A percentile compares a stretch with the other conserved stretches of the same genome.
Conservation (phyloP, 1,284 basidiomycete genomes). For the Cryptococcus depauperatus region DNA sequence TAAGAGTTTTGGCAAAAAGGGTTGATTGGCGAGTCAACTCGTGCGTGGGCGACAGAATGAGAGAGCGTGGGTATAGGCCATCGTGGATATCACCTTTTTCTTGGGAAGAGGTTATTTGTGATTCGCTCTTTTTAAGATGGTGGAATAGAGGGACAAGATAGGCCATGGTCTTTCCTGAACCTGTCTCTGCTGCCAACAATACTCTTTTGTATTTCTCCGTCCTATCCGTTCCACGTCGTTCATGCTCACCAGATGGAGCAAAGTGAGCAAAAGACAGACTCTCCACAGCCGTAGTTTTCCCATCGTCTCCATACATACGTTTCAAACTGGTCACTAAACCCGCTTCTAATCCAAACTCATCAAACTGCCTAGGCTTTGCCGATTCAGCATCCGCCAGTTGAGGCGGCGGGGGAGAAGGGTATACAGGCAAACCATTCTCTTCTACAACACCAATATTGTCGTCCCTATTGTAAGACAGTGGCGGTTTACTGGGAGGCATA, state of each 20-base stretch:
- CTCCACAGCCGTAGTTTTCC: conserved; percentile 61
- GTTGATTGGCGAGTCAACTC: conserved; percentile 74
- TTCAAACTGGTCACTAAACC: conserved; percentile 54
- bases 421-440: neutral
- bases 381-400: conserved; percentile 1
- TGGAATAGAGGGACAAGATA: conserved; percentile 76
- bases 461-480: neutral
- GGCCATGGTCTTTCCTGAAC: conserved; percentile 82
- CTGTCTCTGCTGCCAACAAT: conserved; percentile 74
- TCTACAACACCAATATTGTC: neutral
- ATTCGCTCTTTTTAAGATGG: conserved; percentile 55
- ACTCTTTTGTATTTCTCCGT: conserved; percentile 3
- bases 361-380: conserved; percentile 19
- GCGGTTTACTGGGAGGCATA: neutral
- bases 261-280: conserved; percentile 57
- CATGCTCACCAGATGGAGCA: neutral
- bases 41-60: conserved; percentile 78
- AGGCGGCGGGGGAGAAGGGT: neutral
- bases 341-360: conserved; percentile 48
- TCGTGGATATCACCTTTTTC: conserved; percentile 2
- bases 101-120: conserved; percentile 42
- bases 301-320: conserved; percentile 48
- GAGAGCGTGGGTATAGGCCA: conserved; percentile 56
- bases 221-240: too few relatives aligned
- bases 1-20: conserved; percentile 60